Conservation (phyloP, 371 early-diverging fungal genomes). For the Actinomortierella ambigua region DNA sequence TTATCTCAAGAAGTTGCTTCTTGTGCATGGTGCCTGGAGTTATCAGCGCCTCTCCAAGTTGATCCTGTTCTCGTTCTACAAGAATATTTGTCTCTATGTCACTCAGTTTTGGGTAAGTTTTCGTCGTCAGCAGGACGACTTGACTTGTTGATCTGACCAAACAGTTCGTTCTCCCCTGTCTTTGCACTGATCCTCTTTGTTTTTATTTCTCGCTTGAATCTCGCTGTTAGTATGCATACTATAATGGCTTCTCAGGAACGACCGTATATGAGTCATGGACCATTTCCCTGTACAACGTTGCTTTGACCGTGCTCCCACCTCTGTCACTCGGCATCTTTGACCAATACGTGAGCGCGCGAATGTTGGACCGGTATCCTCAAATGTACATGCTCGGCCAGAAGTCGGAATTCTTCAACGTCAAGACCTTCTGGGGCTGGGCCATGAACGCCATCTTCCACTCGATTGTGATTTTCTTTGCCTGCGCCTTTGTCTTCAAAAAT, state of each 20-base stretch:
- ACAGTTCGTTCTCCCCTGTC: conserved; percentile 42
- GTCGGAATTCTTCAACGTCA: conserved; percentile 90
- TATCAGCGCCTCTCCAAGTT: conserved; percentile 89
- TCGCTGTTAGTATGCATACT: conserved; percentile 74
- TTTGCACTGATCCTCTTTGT: neutral
- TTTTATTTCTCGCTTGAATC: conserved; percentile 22
- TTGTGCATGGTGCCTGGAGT: conserved; percentile 95
- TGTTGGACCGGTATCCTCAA: conserved; percentile 95
- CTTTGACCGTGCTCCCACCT: conserved; percentile 90
- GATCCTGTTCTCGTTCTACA: conserved; percentile 93
- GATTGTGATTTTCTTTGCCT: conserved; percentile 32
- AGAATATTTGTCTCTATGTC: conserved; percentile 94
- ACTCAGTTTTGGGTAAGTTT: conserved; percentile 93
- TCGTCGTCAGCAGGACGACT: neutral
- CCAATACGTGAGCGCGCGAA: conserved; percentile 89
- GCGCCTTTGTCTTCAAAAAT: conserved; percentile 55
- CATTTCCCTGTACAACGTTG: conserved; percentile 88
- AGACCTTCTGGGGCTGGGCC: conserved; percentile 94
- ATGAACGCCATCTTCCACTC: conserved; percentile 95
- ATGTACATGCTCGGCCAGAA: conserved; percentile 94
- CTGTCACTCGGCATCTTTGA: conserved; percentile 93
- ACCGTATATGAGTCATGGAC: conserved; percentile 96
- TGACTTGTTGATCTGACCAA: conserved; percentile 1
- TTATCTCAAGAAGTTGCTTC: conserved; percentile 83
- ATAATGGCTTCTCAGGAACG: conserved; percentile 90